Evolutionary conservation across 2,329 filamentous ascomycete species (phyloP).

Genomic region (Aspergillus oerlinghausenensis): DNA sequence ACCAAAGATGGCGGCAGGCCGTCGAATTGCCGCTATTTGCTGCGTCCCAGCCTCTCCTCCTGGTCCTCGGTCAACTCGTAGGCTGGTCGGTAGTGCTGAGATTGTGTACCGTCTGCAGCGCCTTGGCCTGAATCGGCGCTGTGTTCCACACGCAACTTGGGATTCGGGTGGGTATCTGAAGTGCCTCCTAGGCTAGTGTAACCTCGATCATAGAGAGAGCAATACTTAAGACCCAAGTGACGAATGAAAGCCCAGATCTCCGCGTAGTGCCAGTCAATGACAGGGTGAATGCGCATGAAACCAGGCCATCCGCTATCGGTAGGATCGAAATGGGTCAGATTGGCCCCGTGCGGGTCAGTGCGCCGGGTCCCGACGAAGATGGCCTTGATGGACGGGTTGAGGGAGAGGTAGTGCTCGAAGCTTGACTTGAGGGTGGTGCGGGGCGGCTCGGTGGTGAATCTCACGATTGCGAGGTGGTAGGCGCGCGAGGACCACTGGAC

Average conservation of each 20-base stretch:
- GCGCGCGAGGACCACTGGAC: conserved; percentile 60
- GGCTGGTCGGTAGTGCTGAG: conserved; percentile 60
- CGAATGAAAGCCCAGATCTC: conserved; percentile 86
- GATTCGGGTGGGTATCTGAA: conserved; percentile 85
- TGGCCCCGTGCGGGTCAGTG: conserved; percentile 84
- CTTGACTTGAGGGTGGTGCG: conserved; percentile 65
- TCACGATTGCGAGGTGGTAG: conserved; percentile 72
- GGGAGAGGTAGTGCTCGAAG: conserved; percentile 67
- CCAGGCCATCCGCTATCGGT: conserved; percentile 87
- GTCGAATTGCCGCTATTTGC: conserved; percentile 33
- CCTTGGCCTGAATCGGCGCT: conserved; percentile 25
- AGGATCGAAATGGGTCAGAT: conserved; percentile 73
- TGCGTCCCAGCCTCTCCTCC: conserved; percentile 73
- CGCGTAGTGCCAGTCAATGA: conserved; percentile 95
- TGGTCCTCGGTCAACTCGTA: conserved; percentile 71
- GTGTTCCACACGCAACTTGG: conserved; percentile 52
- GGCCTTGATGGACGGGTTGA: conserved; percentile 57
- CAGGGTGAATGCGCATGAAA: conserved; percentile 90
- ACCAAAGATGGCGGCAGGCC: background rate
- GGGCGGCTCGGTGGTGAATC: conserved; percentile 62
- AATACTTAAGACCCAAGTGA: conserved; percentile 76
- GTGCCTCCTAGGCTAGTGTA: conserved; percentile 92
- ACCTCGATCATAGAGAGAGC: conserved; percentile 77
- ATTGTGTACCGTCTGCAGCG: conserved; percentile 16
- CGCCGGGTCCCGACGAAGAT: conserved; percentile 84